Evolutionary conservation across 2,329 filamentous ascomycete species (phyloP).

Genomic region (Pseudogymnoascus verrucosus): DNA sequence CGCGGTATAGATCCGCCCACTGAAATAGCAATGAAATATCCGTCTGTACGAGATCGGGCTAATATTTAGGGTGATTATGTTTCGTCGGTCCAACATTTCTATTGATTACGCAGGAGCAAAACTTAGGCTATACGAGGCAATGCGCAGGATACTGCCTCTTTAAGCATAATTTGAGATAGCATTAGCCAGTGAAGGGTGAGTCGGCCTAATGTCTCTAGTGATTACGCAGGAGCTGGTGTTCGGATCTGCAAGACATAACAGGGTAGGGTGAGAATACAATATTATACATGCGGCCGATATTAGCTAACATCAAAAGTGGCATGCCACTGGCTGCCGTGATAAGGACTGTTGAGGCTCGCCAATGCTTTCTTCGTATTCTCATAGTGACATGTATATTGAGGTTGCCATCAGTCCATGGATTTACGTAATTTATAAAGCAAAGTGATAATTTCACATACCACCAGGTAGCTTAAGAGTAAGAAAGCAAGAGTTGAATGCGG

Average conservation of each 20-base stretch:
- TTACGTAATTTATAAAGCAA: background rate
- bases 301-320: background rate
- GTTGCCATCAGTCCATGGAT: background rate
- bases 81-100: background rate
- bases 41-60: background rate
- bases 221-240: background rate
- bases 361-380: background rate
- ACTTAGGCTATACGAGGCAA: background rate
- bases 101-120: background rate
- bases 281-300: background rate
- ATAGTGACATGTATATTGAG: background rate
- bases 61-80: background rate
- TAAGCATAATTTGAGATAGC: background rate
- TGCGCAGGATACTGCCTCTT: background rate
- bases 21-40: background rate
- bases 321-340: background rate
- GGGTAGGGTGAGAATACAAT: background rate
- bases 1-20: background rate
- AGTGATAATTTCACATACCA: background rate
- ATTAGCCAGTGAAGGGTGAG: background rate
- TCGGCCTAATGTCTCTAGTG: background rate
- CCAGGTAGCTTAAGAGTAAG: background rate
- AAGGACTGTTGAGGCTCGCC: background rate
- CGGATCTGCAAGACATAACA: background rate
- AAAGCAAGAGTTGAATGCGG: background rate